Evolutionary conservation across 768 basidiomycete species (phyloP).

Genomic region (Pleurotus giganteus): DNA sequence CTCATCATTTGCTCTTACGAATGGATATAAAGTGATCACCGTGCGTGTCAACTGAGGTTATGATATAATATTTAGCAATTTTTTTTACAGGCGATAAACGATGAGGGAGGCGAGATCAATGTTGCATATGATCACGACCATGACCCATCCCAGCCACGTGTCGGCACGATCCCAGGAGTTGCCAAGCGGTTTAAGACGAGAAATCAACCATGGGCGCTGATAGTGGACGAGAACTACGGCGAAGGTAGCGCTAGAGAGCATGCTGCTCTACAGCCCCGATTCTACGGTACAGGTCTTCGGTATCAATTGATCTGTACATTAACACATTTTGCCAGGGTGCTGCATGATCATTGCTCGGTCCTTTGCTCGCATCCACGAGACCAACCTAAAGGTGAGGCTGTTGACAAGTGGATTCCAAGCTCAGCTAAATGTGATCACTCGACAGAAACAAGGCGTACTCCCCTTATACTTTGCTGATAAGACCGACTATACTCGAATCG

Average conservation of each 20-base stretch:
- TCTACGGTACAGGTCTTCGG: slow-evolving; percentile 59
- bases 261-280: slow-evolving; percentile 94
- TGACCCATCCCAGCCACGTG: slow-evolving; percentile 35
- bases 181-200: slow-evolving; percentile 87
- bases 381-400: slow-evolving; percentile 79
- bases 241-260: slow-evolving; percentile 98
- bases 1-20: no score
- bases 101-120: slow-evolving; percentile 93
- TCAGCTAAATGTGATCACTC: slow-evolving; percentile 27
- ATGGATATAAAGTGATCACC: slow-evolving; percentile 67
- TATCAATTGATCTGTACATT: neutral
- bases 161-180: slow-evolving; percentile 85
- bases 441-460: slow-evolving; percentile 90
- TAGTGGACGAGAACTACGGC: slow-evolving; percentile 97
- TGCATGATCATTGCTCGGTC: slow-evolving; percentile 86
- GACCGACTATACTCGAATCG: slow-evolving; percentile 80
- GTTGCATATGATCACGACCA: slow-evolving; percentile 79
- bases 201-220: slow-evolving; percentile 85
- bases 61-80: neutral
- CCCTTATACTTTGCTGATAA: slow-evolving; percentile 94
- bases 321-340: slow-evolving; percentile 53
- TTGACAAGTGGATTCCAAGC: slow-evolving; percentile 2
- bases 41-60: slow-evolving; percentile 30
- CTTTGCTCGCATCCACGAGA: slow-evolving; percentile 98
- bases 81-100: slow-evolving; percentile 73